These are phyloP conservation scores for Aspergillus jensenii DNA, from an alignment of 2,329 filamentous ascomycete genomes.

Conservation along the genomic window DNA sequence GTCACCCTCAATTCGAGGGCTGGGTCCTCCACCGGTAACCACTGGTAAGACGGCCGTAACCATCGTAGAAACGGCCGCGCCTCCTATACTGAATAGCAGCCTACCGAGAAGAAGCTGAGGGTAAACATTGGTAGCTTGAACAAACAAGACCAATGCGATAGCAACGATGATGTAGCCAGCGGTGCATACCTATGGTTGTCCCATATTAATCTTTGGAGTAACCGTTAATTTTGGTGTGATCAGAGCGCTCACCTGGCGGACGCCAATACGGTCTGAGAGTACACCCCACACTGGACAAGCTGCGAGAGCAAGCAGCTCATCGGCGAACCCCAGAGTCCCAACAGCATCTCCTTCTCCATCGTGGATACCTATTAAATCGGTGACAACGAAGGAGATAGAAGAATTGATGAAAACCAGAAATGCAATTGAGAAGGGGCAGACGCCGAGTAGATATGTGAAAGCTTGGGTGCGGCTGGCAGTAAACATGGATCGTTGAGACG, in stretches of 20 bases:
- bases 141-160: slow-evolving; percentile 72
- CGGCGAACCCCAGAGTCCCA: slow-evolving; percentile 53
- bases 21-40: slow-evolving; percentile 50
- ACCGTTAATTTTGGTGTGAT: slow-evolving; percentile 8
- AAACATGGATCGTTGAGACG: slow-evolving; percentile 43
- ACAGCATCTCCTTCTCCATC: slow-evolving; percentile 61
- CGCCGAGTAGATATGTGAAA: slow-evolving; percentile 60
- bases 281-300: slow-evolving; percentile 53
- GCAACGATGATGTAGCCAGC: slow-evolving; percentile 82
- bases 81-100: slow-evolving; percentile 85
- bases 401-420: slow-evolving; percentile 67
- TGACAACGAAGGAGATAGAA: slow-evolving; percentile 64
- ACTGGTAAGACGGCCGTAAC: slow-evolving; percentile 89
- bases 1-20: slow-evolving; percentile 8
- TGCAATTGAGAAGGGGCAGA: slow-evolving; percentile 65
- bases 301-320: slow-evolving; percentile 49
- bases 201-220: background rate
- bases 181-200: slow-evolving; percentile 52
- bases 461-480: slow-evolving; percentile 59
- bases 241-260: slow-evolving; percentile 43
- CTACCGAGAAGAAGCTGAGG: slow-evolving; percentile 82
- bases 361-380: slow-evolving; percentile 59
- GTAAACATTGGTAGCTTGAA: slow-evolving; percentile 84
- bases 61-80: slow-evolving; percentile 95
- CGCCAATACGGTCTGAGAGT: slow-evolving; percentile 49